phyloP scores from a whole-genome alignment of 257 asterid genomes.

The Penstemon newberryi region DNA sequence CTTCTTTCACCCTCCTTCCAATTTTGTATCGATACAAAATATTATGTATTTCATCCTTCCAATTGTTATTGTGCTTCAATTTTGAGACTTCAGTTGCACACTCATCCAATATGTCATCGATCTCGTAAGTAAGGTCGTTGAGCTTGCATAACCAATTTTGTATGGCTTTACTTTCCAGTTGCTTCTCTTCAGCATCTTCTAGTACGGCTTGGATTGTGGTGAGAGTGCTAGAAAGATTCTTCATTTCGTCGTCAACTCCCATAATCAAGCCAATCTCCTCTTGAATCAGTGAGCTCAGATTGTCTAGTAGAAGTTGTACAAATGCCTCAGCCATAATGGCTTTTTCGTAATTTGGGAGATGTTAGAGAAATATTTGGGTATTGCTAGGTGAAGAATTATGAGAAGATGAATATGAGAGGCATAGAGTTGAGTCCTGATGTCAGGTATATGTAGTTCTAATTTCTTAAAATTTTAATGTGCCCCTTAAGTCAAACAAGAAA shows the following conservation, averaged over 20 bases:
- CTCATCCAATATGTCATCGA: constrained; percentile 39
- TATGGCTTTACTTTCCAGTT: constrained; percentile 16
- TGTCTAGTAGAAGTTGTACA: constrained; percentile 7
- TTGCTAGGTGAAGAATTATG: too few relatives aligned
- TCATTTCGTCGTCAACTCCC: constrained; percentile 33
- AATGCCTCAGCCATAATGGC: constrained; percentile 32
- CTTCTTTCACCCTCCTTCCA: constrained; percentile 25
- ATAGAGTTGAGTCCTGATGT: too few relatives aligned
- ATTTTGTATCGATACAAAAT: constrained; percentile 12
- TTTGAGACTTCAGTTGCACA: constrained; percentile 11
- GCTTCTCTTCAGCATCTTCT: constrained; percentile 34
- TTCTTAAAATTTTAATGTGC: too few relatives aligned
- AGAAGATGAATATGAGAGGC: too few relatives aligned
- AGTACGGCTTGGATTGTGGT: constrained; percentile 36
- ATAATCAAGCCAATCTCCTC: constrained; percentile 35
- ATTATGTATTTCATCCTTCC: too few relatives aligned
- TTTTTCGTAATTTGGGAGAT: too few relatives aligned
- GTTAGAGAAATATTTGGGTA: too few relatives aligned
- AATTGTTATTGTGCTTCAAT: not conserved
- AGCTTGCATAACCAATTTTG: constrained; percentile 34
- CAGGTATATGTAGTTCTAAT: too few relatives aligned
- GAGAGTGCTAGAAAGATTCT: constrained; percentile 31
- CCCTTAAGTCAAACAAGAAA: too few relatives aligned
- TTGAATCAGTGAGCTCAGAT: constrained; percentile 25
- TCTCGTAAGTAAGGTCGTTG: constrained; percentile 24